Evolutionary conservation across 495 filamentous ascomycete genomes (phyloP).

Genomic region (Immersiella caudata): DNA sequence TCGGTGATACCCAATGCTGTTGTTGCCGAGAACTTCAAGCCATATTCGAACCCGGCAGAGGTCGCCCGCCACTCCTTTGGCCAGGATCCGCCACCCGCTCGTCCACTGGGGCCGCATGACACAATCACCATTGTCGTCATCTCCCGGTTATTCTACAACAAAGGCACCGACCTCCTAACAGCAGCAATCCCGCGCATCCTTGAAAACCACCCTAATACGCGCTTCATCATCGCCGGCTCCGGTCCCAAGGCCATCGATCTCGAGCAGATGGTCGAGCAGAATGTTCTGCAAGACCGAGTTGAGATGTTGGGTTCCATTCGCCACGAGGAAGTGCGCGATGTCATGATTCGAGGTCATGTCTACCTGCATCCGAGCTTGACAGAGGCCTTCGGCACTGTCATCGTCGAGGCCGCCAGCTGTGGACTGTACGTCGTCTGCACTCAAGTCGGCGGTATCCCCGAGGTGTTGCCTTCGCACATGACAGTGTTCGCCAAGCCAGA

Average conservation of each 20-base stretch:
- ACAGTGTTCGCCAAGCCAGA: conserved; percentile 91
- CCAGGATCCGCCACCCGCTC: conserved; percentile 40
- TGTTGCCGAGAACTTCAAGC: conserved; percentile 92
- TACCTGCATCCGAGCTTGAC: conserved; percentile 94
- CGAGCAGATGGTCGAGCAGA: conserved; percentile 95
- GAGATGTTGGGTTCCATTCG: conserved; percentile 88
- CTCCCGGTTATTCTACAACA: conserved; percentile 97
- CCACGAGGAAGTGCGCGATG: conserved; percentile 94
- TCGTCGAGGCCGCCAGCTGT: conserved; percentile 94
- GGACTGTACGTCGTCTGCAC: conserved; percentile 96
- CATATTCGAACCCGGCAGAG: conserved; percentile 53
- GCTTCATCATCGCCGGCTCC: conserved; percentile 94
- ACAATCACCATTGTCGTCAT: conserved; percentile 96
- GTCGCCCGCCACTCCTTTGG: conserved; percentile 27
- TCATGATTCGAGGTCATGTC: conserved; percentile 98
- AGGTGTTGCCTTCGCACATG: conserved; percentile 92
- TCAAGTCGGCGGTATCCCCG: conserved; percentile 93
- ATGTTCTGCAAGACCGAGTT: conserved; percentile 92
- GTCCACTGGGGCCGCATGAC: conserved; percentile 72
- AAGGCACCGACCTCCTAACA: conserved; percentile 92
- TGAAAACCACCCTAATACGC: conserved; percentile 83
- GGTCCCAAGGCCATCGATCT: conserved; percentile 97
- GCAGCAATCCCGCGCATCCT: conserved; percentile 93
- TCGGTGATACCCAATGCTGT: conserved; percentile 97
- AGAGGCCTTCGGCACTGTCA: conserved; percentile 95